Evolutionary conservation across 768 basidiomycete species (phyloP), one percentile per base, ranked within the genome.

Genomic region (Fomitopsis pulvina): DNA sequence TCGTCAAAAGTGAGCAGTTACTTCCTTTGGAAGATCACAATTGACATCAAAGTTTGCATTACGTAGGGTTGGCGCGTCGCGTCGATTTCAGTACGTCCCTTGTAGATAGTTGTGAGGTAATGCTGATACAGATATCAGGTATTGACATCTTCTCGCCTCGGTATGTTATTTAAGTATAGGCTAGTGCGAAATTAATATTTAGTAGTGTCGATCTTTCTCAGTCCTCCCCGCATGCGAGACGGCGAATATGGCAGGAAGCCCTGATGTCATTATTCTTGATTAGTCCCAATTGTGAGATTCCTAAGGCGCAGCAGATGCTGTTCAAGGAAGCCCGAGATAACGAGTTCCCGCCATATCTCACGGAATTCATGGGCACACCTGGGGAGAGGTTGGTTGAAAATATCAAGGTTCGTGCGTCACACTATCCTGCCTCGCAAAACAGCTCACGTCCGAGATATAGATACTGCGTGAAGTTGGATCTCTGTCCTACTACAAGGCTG

Each of bases 241-340:
- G 86, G 14, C 76, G 88, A 4, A 84, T 91, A 12, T 87, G 86
- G 85, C 87, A 91, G 61, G 88, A 91, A 64, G 74, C 84, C 3
- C 71, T 89, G 21, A 76, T 83, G 0, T 75, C 81, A 1, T 67
- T 91, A 16, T 64, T 90, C 14, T 72, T 89, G 27, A 84, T 83
- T 0, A 74, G 68, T 49, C 68, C 77, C 0, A 73, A 76, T 8
- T 80, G 77, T 59, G 67, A 69, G 18, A 87, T 91, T 56, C 81
- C 83, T 1, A 60, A 68, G 37, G 65, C 69, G 14, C 79, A 86
- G 58, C 59, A 62, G 5, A 81, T 90, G 73, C 47, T 60, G 20
- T 91, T 78, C 59, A 72, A 79, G 21, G 75, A 84, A 63, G 71
- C 80, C 5, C 69, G 71, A 38, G 71, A 83, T 50, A 69, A 70